Evolutionary conservation across 495 filamentous ascomycete genomes (phyloP).

Genomic region (Sordaria brevicollis): DNA sequence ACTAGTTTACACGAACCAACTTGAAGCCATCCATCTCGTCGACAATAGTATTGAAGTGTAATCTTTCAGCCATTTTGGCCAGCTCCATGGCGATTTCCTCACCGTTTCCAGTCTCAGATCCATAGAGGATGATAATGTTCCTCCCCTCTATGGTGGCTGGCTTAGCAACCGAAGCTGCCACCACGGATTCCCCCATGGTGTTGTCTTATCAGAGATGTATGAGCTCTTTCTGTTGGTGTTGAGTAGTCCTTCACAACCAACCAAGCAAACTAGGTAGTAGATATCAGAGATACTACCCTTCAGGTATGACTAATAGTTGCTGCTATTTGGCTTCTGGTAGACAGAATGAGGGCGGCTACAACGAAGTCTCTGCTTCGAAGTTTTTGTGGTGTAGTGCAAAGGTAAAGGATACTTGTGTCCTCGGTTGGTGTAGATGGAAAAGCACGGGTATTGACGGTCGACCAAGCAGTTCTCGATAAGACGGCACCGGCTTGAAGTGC

Average conservation of each 20-base stretch:
- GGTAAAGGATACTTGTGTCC: too few relatives aligned
- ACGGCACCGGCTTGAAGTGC: background rate
- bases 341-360: background rate
- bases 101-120: conserved; percentile 87
- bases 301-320: background rate
- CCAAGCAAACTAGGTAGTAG: background rate
- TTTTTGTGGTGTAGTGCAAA: background rate
- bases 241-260: background rate
- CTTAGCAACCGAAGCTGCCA: background rate
- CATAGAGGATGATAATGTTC: conserved; percentile 76
- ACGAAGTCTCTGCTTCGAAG: background rate
- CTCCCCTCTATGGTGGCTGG: conserved; percentile 25
- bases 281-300: background rate
- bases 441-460: background rate
- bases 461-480: background rate
- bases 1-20: conserved; percentile 46
- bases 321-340: background rate
- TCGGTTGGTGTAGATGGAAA: background rate
- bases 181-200: conserved; percentile 3
- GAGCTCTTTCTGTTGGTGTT: background rate
- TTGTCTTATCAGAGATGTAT: background rate
- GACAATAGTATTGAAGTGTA: conserved; percentile 67
- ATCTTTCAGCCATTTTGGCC: conserved; percentile 55
- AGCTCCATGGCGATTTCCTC: conserved; percentile 83
- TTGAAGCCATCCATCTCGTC: conserved; percentile 65